phyloP scores from a whole-genome alignment of 306 rosid species.

The Prunus dulcis region DNA sequence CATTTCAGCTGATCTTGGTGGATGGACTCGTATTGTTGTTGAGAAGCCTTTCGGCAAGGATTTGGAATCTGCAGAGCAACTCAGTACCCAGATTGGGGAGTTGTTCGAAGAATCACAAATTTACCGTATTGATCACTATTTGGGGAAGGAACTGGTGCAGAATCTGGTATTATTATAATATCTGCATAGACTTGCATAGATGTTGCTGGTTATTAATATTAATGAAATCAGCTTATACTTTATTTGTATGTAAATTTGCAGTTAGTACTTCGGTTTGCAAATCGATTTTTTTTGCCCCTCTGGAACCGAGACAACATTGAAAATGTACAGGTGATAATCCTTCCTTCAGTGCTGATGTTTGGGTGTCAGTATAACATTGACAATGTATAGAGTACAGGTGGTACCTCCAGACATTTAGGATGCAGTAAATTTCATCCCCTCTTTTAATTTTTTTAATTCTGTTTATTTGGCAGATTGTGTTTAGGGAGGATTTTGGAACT shows the following conservation, averaged over 20 bases:
- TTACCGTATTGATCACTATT: conserved; percentile 94
- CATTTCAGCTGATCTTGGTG: conserved; percentile 79
- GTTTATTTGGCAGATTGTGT: conserved; percentile 70
- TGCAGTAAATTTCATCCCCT: neutral
- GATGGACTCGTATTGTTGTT: conserved; percentile 97
- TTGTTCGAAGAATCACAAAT: conserved; percentile 86
- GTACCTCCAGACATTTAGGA: conserved; percentile 1
- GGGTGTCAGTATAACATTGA: neutral
- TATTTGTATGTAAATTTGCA: conserved; percentile 39
- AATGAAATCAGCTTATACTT: conserved; percentile 33
- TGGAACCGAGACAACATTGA: conserved; percentile 98
- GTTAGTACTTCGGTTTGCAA: conserved; percentile 98
- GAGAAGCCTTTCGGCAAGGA: conserved; percentile 99
- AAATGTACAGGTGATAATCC: conserved; percentile 77
- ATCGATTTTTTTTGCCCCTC: conserved; percentile 84
- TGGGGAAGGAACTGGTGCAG: conserved; percentile 97
- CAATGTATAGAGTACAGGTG: conserved; percentile 15
- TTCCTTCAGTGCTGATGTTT: conserved; percentile 6
- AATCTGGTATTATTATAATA: conserved; percentile 61
- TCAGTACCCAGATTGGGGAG: conserved; percentile 81
- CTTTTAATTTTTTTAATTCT: neutral
- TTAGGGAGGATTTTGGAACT: conserved; percentile 97
- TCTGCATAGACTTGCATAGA: conserved; percentile 10
- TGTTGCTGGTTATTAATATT: conserved; percentile 10
- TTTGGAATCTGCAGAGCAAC: conserved; percentile 80